These are phyloP conservation scores for Thalassiosira profunda DNA, from an alignment of 108 stramenopile species.

Conservation along the genomic window DNA sequence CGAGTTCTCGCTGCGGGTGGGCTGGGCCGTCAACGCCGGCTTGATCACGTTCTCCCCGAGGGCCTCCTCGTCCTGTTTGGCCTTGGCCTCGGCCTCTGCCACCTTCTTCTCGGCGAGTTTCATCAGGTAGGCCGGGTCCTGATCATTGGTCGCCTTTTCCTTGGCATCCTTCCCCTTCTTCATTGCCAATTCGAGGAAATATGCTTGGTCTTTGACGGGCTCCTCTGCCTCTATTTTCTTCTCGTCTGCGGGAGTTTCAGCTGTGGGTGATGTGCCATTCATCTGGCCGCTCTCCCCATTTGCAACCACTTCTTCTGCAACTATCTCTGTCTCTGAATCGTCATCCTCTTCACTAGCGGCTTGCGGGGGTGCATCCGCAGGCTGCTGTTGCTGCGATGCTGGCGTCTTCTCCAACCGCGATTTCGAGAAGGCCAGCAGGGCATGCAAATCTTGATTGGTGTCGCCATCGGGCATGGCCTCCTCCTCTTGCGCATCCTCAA, in stretches of 20 bases:
- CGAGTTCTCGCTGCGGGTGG: conserved; percentile 34
- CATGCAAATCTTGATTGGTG: conserved; percentile 2
- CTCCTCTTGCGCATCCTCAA: conserved; percentile 12
- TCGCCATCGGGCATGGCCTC: conserved; percentile 3
- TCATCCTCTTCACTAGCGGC: neutral
- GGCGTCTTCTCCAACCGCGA: conserved; percentile 5
- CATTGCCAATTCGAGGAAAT: conserved; percentile 14
- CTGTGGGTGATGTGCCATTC: neutral
- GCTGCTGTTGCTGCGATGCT: neutral
- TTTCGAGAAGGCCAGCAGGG: conserved; percentile 20
- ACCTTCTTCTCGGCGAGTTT: conserved; percentile 40
- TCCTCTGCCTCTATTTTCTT: neutral
- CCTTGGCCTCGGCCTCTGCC: conserved; percentile 35
- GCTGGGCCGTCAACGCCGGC: conserved; percentile 25
- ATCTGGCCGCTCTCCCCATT: neutral
- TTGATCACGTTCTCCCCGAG: conserved; percentile 17
- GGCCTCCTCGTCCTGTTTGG: conserved; percentile 36
- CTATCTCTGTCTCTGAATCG: neutral
- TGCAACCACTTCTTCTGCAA: neutral
- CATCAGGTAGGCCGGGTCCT: conserved; percentile 17
- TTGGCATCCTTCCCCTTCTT: conserved; percentile 5
- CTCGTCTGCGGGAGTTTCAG: neutral
- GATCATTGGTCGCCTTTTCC: neutral
- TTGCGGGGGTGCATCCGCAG: neutral
- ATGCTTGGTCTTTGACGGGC: neutral